phyloP scores from a whole-genome alignment of 2,329 filamentous ascomycete species.

The Ramularia endophylla region DNA sequence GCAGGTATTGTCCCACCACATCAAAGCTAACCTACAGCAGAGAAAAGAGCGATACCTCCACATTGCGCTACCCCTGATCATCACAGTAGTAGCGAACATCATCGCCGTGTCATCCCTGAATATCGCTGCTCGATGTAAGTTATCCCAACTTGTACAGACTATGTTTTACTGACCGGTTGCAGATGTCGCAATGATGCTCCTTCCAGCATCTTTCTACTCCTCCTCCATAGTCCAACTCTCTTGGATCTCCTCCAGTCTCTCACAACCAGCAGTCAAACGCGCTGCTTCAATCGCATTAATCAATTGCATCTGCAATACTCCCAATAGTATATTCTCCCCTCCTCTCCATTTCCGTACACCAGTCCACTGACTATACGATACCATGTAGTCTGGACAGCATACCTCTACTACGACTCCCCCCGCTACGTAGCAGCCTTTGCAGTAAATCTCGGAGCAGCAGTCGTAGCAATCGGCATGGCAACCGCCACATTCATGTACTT shows the following conservation, averaged over 20 bases:
- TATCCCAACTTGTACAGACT: neutral
- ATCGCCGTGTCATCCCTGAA: conserved; percentile 55
- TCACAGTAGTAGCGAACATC: conserved; percentile 53
- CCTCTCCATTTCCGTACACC: neutral
- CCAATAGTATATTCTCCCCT: conserved; percentile 12
- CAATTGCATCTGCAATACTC: conserved; percentile 24
- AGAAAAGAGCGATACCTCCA: conserved; percentile 48
- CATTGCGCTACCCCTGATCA: conserved; percentile 48
- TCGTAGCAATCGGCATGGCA: conserved; percentile 16
- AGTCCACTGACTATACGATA: neutral
- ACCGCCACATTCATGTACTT: conserved; percentile 18
- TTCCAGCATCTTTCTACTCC: conserved; percentile 50
- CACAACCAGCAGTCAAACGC: conserved; percentile 24
- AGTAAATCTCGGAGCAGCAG: conserved; percentile 18
- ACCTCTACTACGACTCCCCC: conserved; percentile 15
- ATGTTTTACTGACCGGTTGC: neutral
- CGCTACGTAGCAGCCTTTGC: conserved; percentile 17
- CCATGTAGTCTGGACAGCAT: conserved; percentile 16
- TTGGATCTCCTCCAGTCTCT: conserved; percentile 43
- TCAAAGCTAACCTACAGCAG: neutral
- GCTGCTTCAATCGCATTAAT: conserved; percentile 23
- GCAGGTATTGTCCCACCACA: conserved; percentile 4
- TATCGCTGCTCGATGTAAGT: conserved; percentile 46
- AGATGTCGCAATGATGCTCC: conserved; percentile 54
- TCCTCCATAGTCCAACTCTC: conserved; percentile 54